Percentiles rank a stretch among this genome's conserved stretches.
phyloP scores from a whole-genome alignment of 495 filamentous ascomycete species.

The Trichoderma orchidacearum region DNA sequence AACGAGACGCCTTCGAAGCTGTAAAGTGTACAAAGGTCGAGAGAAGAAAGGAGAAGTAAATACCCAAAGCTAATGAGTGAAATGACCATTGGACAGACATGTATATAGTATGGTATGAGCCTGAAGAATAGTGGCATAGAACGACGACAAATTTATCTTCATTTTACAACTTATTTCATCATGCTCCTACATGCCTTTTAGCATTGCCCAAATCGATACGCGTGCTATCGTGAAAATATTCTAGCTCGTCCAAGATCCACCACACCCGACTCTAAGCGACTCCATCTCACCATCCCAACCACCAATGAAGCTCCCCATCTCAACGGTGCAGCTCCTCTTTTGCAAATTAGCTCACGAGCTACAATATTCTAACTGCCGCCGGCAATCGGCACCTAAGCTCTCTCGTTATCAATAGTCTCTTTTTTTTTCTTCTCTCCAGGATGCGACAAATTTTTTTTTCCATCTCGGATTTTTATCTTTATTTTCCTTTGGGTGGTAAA shows the following conservation, averaged over 20 bases:
- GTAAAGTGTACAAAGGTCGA: not conserved
- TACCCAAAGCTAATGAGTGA: not conserved
- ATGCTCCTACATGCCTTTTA: too few relatives aligned
- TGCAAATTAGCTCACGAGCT: not conserved
- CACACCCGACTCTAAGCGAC: not conserved
- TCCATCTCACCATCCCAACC: not conserved
- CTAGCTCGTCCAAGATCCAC: not conserved
- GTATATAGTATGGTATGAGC: not conserved
- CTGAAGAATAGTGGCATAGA: not conserved
- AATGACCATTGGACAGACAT: not conserved
- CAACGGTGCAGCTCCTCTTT: not conserved
- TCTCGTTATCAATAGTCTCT: not conserved
- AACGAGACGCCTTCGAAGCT: slow-evolving; percentile 2
- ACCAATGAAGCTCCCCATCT: not conserved
- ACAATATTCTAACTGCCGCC: not conserved
- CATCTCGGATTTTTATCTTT: not conserved
- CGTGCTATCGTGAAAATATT: too few relatives aligned
- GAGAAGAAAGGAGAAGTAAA: not conserved
- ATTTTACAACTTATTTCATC: not conserved
- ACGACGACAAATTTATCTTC: not conserved
- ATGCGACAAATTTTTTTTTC: not conserved
- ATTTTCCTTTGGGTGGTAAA: not conserved
- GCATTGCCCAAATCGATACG: too few relatives aligned
- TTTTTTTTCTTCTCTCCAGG: not conserved
- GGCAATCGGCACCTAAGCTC: not conserved